Percentiles rank a stretch among this genome's conserved stretches.
Conservation (phyloP, 1,284 basidiomycete genomes). For the Cutaneotrichosporon cutaneum region DNA sequence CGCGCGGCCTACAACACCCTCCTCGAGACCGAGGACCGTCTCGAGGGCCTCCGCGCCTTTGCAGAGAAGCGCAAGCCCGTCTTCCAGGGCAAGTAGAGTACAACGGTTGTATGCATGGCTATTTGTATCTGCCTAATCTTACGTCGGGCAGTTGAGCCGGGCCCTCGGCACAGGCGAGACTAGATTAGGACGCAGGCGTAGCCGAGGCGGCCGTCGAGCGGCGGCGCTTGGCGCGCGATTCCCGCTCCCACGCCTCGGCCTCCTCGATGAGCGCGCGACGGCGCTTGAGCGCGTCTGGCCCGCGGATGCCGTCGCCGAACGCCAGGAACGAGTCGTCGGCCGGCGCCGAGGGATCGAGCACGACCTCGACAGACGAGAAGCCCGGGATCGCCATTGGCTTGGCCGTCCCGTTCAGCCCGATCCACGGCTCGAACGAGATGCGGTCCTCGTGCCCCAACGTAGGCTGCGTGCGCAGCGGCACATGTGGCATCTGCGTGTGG, state of each 20-base stretch:
- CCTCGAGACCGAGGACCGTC: constrained; percentile 72
- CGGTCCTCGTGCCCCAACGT: constrained; percentile 25
- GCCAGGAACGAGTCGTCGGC: constrained; percentile 13
- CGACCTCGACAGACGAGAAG: constrained; percentile 48
- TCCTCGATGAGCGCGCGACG: constrained; percentile 31
- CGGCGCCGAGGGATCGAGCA: constrained; percentile 29
- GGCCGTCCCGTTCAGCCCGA: constrained; percentile 24
- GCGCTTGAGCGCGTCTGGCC: constrained; percentile 22
- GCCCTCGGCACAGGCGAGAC: neutral
- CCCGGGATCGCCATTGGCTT: constrained; percentile 22
- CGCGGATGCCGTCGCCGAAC: constrained; percentile 21
- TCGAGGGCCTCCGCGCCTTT: constrained; percentile 85
- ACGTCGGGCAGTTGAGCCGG: neutral
- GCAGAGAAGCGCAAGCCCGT: constrained; percentile 79
- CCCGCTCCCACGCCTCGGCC: constrained; percentile 48
- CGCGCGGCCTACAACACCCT: constrained; percentile 79
- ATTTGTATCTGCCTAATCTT: neutral
- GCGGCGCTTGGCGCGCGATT: constrained; percentile 19
- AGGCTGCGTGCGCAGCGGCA: constrained; percentile 48
- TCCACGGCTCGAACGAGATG: constrained; percentile 36
- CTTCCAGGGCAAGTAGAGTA: constrained; percentile 64
- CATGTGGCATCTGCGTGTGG: constrained; percentile 50
- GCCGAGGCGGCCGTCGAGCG: constrained; percentile 4
- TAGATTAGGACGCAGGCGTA: neutral
- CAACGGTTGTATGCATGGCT: constrained; percentile 34